A percentile compares a stretch with the other conserved stretches of the same genome.
These are phyloP conservation scores for Cercospora beticola DNA, from an alignment of 2,329 filamentous ascomycete genomes.

Conservation along the genomic window DNA sequence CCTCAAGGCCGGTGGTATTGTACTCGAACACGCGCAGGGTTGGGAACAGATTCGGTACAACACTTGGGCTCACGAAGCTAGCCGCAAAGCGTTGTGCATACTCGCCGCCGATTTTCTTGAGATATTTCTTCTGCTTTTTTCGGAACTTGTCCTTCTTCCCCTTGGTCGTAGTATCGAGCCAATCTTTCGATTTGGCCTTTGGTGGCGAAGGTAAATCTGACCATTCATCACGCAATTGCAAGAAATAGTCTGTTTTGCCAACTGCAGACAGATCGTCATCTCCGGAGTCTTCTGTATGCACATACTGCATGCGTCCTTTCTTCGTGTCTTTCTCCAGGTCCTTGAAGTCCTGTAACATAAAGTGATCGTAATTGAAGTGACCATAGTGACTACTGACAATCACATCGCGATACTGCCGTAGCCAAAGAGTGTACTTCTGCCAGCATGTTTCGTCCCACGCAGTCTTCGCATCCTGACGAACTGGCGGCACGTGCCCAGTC, in stretches of 20 bases:
- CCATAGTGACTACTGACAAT: constrained; percentile 77
- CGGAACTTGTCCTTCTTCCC: constrained; percentile 47
- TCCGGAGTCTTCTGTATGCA: constrained; percentile 14
- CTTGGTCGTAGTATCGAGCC: constrained; percentile 29
- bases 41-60: constrained; percentile 91
- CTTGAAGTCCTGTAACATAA: constrained; percentile 82
- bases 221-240: constrained; percentile 76
- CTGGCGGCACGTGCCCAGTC: constrained; percentile 91
- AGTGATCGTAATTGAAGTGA: constrained; percentile 99
- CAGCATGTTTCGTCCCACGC: constrained; percentile 97
- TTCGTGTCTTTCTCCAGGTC: constrained; percentile 64
- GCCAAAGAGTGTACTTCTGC: constrained; percentile 94
- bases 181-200: constrained; percentile 28
- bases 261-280: constrained; percentile 57
- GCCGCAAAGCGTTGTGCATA: constrained; percentile 85
- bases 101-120: constrained; percentile 71
- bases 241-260: constrained; percentile 76
- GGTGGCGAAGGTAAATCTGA: constrained; percentile 64
- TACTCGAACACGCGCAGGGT: constrained; percentile 82
- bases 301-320: constrained; percentile 42
- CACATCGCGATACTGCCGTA: constrained; percentile 87
- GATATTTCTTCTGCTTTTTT: constrained; percentile 56
- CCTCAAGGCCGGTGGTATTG: constrained; percentile 77
- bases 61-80: constrained; percentile 76
- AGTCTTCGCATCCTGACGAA: constrained; percentile 77